These are phyloP conservation scores for Silene noctiflora DNA, from an alignment of 179 eudicot genomes.

Conservation along the genomic window DNA sequence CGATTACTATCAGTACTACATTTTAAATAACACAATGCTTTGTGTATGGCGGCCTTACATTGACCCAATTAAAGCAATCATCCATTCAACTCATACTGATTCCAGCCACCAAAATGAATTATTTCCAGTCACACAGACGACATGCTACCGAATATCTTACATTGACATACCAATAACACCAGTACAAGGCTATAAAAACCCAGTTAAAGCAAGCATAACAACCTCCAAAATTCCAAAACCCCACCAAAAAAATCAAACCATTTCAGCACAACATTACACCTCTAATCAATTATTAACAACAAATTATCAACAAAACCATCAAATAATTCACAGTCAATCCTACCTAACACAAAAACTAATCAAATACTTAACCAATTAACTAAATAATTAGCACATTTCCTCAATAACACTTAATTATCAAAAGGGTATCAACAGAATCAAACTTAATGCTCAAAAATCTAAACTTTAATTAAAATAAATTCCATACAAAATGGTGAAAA, in stretches of 20 bases:
- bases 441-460: neutral
- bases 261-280: neutral
- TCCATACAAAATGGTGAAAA: neutral
- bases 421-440: constrained; percentile 8
- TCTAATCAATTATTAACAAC: neutral
- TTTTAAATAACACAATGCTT: too few species aligned
- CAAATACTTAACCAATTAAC: neutral
- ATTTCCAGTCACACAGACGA: too few species aligned
- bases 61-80: too few species aligned
- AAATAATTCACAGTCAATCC: neutral
- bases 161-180: constrained; percentile 2
- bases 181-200: neutral
- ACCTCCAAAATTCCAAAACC: neutral
- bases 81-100: neutral
- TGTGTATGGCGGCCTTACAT: too few species aligned
- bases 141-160: neutral
- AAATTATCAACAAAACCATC: neutral
- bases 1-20: too few species aligned
- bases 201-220: neutral
- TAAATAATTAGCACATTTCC: neutral
- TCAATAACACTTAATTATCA: neutral
- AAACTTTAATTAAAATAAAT: constrained; percentile 10
- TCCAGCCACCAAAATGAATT: neutral
- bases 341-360: neutral
- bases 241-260: too few species aligned